Base-by-base conservation (phyloP, 441 rosid genomes). In the Eruca vesicaria region DNA sequence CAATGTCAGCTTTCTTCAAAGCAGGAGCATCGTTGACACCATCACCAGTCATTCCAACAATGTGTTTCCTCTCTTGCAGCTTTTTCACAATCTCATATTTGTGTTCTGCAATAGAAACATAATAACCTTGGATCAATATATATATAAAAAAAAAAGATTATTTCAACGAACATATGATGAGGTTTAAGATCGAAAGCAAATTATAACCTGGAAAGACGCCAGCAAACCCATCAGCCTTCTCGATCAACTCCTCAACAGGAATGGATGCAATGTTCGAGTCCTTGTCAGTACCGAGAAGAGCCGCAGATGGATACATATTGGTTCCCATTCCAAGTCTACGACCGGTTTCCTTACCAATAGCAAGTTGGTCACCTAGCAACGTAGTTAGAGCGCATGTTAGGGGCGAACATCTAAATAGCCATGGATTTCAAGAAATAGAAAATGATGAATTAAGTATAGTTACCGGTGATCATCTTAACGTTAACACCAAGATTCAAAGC, bases 291-390 rank as follows among this genome's bases (percentile, higher is more conserved):
- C 94, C 96, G 62, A 95, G 94, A 64, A 94, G 86, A 71, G 96
- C 71, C 26, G 97, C 87, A 41, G 99, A 95, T 2, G 98, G 99
- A 78, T 95, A 92, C 99, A 95, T 95, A 85, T 95, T 95, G 67
- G 98, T 89, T 85, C 99, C 99, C 99, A 94, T 94, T 78, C 98
- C 98, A 48, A 94, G 97, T 68, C 99, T 88, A 63, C 98, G 88
- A 41, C 99, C 98, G 2, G 99, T 95, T 79, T 95, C 99, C 86
- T 95, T 95, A 71, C 87, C 99, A 71, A 95, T 95, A 66, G 82
- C 82, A 66, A 80, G 82, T 61, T 80, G 82, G 28, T 80, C 82
- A 71, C 82, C 82, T 79, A 43, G 31, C 32, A 56, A 74, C 15
- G 5, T 32, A 43, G 33, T 72, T 62, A 68, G 41, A 74, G 26